Percentiles rank a stretch among this genome's conserved stretches.
These are phyloP conservation scores for Starmerella stigmatis DNA, from an alignment of 805 yeast species.

Conservation along the genomic window DNA sequence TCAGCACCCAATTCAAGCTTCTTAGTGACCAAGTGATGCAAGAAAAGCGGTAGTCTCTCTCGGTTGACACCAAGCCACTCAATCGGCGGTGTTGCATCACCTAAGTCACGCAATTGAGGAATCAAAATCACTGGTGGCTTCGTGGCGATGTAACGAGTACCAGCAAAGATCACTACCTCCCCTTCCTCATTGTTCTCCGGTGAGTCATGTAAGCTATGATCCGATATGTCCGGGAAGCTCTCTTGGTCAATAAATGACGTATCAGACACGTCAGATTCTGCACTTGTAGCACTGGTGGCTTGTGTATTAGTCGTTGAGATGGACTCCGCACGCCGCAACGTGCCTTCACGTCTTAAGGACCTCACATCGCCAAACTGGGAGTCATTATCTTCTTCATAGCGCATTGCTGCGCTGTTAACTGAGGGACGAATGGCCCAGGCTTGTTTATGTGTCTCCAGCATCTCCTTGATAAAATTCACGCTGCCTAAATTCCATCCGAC, in stretches of 20 bases:
- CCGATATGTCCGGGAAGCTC: neutral
- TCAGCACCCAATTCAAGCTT: slow-evolving; percentile 63
- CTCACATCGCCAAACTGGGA: neutral
- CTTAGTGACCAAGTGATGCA: slow-evolving; percentile 70
- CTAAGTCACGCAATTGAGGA: slow-evolving; percentile 81
- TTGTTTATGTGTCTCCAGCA: slow-evolving; percentile 67
- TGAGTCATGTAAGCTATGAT: no score
- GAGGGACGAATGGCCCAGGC: slow-evolving; percentile 21
- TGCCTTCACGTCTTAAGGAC: neutral
- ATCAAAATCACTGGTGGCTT: slow-evolving; percentile 75
- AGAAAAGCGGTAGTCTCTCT: slow-evolving; percentile 69
- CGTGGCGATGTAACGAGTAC: slow-evolving; percentile 43
- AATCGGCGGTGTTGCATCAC: slow-evolving; percentile 94
- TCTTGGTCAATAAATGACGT: neutral
- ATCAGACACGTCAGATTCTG: neutral
- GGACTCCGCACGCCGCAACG: neutral
- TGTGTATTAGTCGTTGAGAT: slow-evolving; percentile 1
- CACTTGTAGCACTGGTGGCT: neutral
- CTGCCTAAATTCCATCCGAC: slow-evolving; percentile 92
- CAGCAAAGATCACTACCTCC: slow-evolving; percentile 2
- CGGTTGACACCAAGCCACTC: slow-evolving; percentile 97
- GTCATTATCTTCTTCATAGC: neutral
- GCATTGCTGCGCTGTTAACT: neutral
- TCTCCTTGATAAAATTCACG: slow-evolving; percentile 77
- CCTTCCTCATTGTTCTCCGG: neutral